Base-by-base conservation (phyloP, 208 protist genomes). In the Leishmania gerbilli region DNA sequence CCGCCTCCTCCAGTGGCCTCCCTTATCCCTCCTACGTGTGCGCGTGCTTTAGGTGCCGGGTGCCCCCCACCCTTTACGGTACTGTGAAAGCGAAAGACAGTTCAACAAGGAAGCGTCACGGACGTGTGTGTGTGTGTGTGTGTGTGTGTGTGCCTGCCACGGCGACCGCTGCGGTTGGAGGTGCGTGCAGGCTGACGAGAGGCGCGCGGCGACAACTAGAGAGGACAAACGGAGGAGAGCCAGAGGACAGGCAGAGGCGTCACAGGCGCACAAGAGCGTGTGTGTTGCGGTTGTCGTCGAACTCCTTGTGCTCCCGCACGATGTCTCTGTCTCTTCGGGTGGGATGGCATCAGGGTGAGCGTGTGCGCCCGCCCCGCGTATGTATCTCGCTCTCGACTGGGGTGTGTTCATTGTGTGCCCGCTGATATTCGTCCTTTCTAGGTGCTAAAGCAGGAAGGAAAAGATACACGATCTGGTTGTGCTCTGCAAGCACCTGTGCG, bases 1-100 rank as follows among this genome's bases (percentile, higher is more conserved):
- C 53, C 62, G 74, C 72, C 55, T 47, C 72, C 62, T 82, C 75
- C 67, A 53, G 31, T 17, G 13, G n/a, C 37, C 62, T 56, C 51
- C 37, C 13, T 42, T 31, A 19, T 7, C 31, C 27, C 3, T 13
- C 71, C 21, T n/a, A 13, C 71, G 40, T 74, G 40, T 55, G 42
- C 19, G 27, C 19, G 21, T 27, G 5, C 15, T 15, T 4, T 31
- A 62, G 17, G 56, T 62, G 56, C 24, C 24, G 0, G 24, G 11
- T 40, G 24, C 8, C 31, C 13, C 40, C 34, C 34, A 0, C 34
- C 34, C 24, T 71, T 45, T 9, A 47, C 17, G 13, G 13, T 11
- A 11, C 65, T 71, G 37, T 49, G 65, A 9, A 21, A 42, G 15
- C n/a, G 13, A 69, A 47, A 71, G 17, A 49, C 17, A 49, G 31